phyloP scores from a whole-genome alignment of 129 eudicot genomes.

The Escallonia herrerae region DNA sequence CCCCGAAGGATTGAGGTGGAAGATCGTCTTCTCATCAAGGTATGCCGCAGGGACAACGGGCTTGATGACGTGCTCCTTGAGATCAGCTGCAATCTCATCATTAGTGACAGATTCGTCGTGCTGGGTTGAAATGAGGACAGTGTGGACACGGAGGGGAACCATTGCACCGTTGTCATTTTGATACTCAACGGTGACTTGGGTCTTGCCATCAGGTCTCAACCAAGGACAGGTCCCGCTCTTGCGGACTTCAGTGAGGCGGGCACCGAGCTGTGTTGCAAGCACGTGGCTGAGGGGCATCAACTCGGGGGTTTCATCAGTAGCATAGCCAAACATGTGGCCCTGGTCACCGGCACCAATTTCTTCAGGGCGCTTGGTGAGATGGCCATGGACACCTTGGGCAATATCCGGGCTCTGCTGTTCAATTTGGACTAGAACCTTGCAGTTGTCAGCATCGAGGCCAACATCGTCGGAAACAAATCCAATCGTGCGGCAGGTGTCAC shows the following conservation, averaged over 20 bases:
- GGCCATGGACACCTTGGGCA: no score
- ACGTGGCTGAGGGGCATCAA: slow-evolving; percentile 32
- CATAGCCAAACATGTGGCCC: slow-evolving; percentile 18
- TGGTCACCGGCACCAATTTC: no score
- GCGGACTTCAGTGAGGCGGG: slow-evolving; percentile 22
- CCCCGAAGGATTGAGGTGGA: slow-evolving; percentile 30
- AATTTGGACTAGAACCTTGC: slow-evolving; percentile 30
- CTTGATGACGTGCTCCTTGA: slow-evolving; percentile 15
- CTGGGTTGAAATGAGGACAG: slow-evolving; percentile 26
- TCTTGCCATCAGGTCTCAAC: slow-evolving; percentile 28
- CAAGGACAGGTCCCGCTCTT: slow-evolving; percentile 13
- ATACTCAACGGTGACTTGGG: slow-evolving; percentile 31
- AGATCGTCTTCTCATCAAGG: slow-evolving; percentile 35
- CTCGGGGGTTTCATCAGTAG: slow-evolving; percentile 19
- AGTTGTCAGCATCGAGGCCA: slow-evolving; percentile 32
- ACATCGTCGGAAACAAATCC: slow-evolving; percentile 23
- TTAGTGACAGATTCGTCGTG: slow-evolving; percentile 28
- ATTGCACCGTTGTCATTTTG: slow-evolving; percentile 21
- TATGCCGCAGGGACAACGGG: slow-evolving; percentile 21
- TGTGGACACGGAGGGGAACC: slow-evolving; percentile 16
- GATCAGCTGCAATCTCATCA: slow-evolving; percentile 15
- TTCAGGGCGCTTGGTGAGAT: no score
- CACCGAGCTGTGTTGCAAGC: slow-evolving; percentile 32
- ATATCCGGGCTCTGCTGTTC: no score
- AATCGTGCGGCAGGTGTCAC: slow-evolving; percentile 6